A percentile compares a stretch with the other conserved stretches of the same genome.
phyloP scores from a whole-genome alignment of 257 asterid species.

The Verbena officinalis region DNA sequence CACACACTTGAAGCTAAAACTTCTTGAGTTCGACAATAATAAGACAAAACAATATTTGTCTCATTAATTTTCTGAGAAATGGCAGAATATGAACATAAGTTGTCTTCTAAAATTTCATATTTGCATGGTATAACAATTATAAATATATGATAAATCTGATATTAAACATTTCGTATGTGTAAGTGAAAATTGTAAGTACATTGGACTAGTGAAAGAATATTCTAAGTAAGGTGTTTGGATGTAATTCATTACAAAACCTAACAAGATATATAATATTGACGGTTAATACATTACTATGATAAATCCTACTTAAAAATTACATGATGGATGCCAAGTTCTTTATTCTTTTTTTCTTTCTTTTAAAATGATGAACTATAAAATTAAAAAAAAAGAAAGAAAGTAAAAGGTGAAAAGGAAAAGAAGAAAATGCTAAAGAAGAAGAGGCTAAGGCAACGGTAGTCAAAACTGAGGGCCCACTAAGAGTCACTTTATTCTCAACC shows the following conservation, averaged over 20 bases:
- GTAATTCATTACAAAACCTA: too few species aligned
- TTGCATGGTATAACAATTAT: too few species aligned
- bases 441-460: constrained; percentile 20
- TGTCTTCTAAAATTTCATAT: neutral
- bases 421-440: constrained; percentile 32
- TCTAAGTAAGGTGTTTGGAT: too few species aligned
- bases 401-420: constrained; percentile 11
- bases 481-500: constrained; percentile 59
- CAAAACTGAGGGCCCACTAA: constrained; percentile 34
- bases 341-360: neutral
- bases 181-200: neutral
- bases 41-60: constrained; percentile 28
- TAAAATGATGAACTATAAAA: neutral
- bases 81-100: neutral
- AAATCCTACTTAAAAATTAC: too few species aligned
- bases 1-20: neutral
- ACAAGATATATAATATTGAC: too few species aligned
- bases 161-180: too few species aligned
- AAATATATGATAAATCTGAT: too few species aligned
- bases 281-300: too few species aligned
- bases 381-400: neutral
- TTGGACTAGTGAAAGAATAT: too few species aligned
- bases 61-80: neutral
- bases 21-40: neutral
- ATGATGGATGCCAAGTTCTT: too few species aligned